Percentiles rank a stretch among this genome's conserved stretches.
Conservation (phyloP, 2,329 filamentous ascomycete species). For the Aspergillus carbonarius region DNA sequence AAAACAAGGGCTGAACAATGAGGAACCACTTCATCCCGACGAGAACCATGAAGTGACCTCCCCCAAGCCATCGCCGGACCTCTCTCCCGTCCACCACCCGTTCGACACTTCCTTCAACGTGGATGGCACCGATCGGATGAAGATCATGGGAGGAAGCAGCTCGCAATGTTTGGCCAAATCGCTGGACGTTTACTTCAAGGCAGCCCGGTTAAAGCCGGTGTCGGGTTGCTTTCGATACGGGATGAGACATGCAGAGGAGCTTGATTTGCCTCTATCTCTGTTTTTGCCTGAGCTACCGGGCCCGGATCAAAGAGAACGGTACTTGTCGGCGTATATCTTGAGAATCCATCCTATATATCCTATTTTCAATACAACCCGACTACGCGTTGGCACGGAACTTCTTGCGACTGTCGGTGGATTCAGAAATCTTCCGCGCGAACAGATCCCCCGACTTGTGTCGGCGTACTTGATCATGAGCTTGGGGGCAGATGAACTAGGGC, state of each 20-base stretch:
- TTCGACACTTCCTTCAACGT: constrained; percentile 16
- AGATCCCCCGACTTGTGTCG: constrained; percentile 3
- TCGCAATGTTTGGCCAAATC: constrained; percentile 19
- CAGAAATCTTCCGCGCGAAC: not conserved
- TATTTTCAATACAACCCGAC: not conserved
- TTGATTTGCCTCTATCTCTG: constrained; percentile 8
- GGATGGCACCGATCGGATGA: constrained; percentile 14
- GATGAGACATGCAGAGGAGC: constrained; percentile 15
- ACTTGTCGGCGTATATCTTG: not conserved
- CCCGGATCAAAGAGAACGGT: not conserved
- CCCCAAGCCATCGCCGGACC: not conserved
- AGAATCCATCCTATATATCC: constrained; percentile 16
- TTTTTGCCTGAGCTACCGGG: constrained; percentile 10
- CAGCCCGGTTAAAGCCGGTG: constrained; percentile 10
- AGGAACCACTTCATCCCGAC: not conserved
- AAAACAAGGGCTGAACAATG: not conserved
- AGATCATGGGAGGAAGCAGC: constrained; percentile 17
- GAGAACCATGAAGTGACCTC: not conserved
- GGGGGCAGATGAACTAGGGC: constrained; percentile 11
- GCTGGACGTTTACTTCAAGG: constrained; percentile 17
- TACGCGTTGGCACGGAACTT: constrained; percentile 1
- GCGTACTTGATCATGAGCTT: constrained; percentile 15
- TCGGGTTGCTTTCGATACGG: constrained; percentile 15
- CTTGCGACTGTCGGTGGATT: not conserved
- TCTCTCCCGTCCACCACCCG: constrained; percentile 14